Base-by-base conservation (phyloP, 495 filamentous ascomycete species). In the Hyaloscypha finlandica region DNA sequence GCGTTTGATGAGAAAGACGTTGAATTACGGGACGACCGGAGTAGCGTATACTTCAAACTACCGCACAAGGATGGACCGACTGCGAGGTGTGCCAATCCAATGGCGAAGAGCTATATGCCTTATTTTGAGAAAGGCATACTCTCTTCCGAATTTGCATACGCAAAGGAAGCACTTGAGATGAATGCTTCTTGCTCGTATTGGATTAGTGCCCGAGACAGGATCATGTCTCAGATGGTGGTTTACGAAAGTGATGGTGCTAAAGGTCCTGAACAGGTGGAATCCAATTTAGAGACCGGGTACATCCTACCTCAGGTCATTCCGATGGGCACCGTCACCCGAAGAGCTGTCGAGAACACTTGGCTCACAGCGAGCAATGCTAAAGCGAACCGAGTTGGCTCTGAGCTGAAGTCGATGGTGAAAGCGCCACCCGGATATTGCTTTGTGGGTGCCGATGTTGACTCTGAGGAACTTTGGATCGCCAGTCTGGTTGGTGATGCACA, bases 251-350 rank as follows among this genome's bases (percentile, higher is more conserved):
- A 96, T 58, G 58, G 62, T 9, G 68, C 63, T 4, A 69, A 73
- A 45, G 52, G 72, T n/a, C 39, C 56, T 39, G 31, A 59, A 33
- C 57, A 68, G 32, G 22, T 3, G 12, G 54, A 48, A 9, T 37
- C 39, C 29, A 70, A 70, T 30, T 74, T 73, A 35, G 80, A 83
- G n/a, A 63, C 84, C 9, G 95, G 95, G 4, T 95, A 91, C 70
- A 97, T 99, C 69, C 79, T 99, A n/a, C 95, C 95, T n/a, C 95
- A 99, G 72, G 79, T 99, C 61, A 97, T 99, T 66, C 95, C 95
- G 11, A 99, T 99, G 95, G 95, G 95, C 16, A 99, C 95, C 20
- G 90, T 99, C 63, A 99, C 95, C n/a, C 85, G 95, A 45, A 88
- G 95, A 68, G 93, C 95, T 0, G 95, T 99, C 25, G 95, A 99